Evolutionary conservation across 768 basidiomycete species (phyloP).

Genomic region (Lactarius akahatsu): DNA sequence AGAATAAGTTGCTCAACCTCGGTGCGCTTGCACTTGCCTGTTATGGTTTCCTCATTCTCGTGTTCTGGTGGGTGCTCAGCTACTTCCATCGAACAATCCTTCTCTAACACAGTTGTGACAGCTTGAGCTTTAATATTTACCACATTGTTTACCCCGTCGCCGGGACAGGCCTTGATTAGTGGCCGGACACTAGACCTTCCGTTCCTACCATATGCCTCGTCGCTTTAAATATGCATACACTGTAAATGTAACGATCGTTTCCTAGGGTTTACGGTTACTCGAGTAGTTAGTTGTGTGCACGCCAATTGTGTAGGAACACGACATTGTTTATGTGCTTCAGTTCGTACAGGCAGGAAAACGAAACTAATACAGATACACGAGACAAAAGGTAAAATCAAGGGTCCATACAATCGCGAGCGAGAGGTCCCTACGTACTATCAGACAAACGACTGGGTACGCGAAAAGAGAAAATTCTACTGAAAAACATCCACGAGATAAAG

Average conservation of each 20-base stretch:
- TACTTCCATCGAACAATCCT: background rate
- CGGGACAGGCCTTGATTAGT: conserved; percentile 12
- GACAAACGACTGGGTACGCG: background rate
- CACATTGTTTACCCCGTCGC: conserved; percentile 45
- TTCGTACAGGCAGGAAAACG: background rate
- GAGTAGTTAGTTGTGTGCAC: background rate
- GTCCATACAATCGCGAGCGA: conserved; percentile 11
- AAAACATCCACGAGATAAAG: background rate
- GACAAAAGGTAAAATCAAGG: background rate
- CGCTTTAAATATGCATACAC: conserved; percentile 1
- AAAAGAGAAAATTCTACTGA: background rate
- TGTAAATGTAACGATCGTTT: conserved; percentile 4
- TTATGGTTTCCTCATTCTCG: conserved; percentile 78
- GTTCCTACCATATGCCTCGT: background rate
- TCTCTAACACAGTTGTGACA: conserved; percentile 36
- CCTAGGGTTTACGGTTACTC: background rate
- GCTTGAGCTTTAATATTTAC: conserved; percentile 80
- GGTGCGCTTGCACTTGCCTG: conserved; percentile 63
- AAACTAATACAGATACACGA: background rate
- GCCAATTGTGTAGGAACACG: background rate
- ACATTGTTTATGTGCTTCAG: background rate
- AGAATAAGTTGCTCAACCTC: conserved; percentile 52
- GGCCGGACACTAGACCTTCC: background rate
- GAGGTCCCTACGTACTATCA: conserved; percentile 1
- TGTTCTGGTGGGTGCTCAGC: conserved; percentile 71